Percentiles rank a stretch among this genome's conserved stretches.
Conservation (phyloP, 2,329 filamentous ascomycete species). For the Pseudocercospora cruenta region DNA sequence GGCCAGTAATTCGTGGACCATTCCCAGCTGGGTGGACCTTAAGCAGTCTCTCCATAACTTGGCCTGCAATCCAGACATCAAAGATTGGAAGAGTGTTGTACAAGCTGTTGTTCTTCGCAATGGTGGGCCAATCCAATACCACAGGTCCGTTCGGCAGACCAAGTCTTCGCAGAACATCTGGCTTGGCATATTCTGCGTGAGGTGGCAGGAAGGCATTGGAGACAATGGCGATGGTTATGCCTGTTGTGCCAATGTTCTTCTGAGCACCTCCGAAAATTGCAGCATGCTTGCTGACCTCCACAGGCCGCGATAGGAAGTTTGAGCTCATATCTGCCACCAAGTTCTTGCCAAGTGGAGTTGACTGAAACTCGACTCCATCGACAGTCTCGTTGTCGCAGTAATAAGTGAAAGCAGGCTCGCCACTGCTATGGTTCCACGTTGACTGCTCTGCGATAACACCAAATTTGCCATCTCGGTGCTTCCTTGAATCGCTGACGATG, state of each 20-base stretch:
- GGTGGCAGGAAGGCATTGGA: conserved; percentile 79
- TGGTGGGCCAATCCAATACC: conserved; percentile 79
- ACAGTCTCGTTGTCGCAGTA: conserved; percentile 95
- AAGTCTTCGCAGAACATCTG: conserved; percentile 72
- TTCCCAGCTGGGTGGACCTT: conserved; percentile 50
- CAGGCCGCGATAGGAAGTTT: conserved; percentile 81
- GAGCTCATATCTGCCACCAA: conserved; percentile 93
- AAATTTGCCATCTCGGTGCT: conserved; percentile 72
- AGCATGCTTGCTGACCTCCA: conserved; percentile 78
- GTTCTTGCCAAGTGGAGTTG: conserved; percentile 69
- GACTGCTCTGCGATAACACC: conserved; percentile 78
- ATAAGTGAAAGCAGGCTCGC: conserved; percentile 74
- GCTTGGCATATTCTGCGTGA: conserved; percentile 64
- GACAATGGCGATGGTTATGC: conserved; percentile 83
- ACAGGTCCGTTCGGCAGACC: conserved; percentile 77
- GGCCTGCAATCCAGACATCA: conserved; percentile 87
- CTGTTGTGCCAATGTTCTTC: conserved; percentile 88
- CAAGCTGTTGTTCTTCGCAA: conserved; percentile 89
- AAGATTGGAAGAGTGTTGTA: conserved; percentile 98
- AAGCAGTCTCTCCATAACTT: conserved; percentile 79
- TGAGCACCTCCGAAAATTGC: conserved; percentile 89
- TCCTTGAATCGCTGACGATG: conserved; percentile 68
- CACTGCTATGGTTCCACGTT: conserved; percentile 68
- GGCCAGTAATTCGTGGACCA: conserved; percentile 71
- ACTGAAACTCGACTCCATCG: conserved; percentile 87